phyloP scores from a whole-genome alignment of 1,284 basidiomycete genomes.

The Trametes hirsuta region DNA sequence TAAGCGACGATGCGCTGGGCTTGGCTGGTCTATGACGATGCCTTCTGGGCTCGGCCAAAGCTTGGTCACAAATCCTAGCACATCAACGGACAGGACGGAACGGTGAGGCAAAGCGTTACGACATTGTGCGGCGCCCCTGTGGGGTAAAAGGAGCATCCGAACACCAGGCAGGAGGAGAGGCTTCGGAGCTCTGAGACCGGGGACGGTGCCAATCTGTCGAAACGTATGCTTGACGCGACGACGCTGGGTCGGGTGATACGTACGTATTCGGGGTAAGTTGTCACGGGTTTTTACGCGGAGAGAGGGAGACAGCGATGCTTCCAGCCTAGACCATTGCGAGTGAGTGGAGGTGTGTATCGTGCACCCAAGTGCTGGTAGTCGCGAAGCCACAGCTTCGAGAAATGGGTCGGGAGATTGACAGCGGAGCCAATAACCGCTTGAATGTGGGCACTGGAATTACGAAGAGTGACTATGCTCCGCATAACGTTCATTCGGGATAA shows the following conservation, averaged over 20 bases:
- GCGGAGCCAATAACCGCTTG: conserved; percentile 12
- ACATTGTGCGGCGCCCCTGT: conserved; percentile 13
- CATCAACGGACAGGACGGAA: conserved; percentile 15
- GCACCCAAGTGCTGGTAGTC: not conserved
- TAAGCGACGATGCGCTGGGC: not conserved
- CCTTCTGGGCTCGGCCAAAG: conserved; percentile 15
- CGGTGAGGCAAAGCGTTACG: conserved; percentile 17
- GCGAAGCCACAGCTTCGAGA: conserved; percentile 18
- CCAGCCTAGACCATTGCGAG: not conserved
- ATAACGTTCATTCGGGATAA: conserved; percentile 13
- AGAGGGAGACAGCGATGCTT: not conserved
- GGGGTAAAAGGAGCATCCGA: not conserved
- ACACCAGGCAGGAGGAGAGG: not conserved
- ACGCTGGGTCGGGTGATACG: not conserved
- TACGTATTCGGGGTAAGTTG: not conserved
- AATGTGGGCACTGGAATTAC: not conserved
- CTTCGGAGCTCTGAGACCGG: not conserved
- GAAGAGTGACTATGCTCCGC: conserved; percentile 1
- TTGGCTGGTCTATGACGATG: not conserved
- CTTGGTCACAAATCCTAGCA: conserved; percentile 1
- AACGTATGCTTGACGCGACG: not conserved
- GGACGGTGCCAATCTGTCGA: conserved; percentile 2
- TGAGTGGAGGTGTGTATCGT: not conserved
- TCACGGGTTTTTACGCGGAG: not conserved
- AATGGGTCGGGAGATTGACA: conserved; percentile 1